phyloP scores from a whole-genome alignment of 805 yeast species.

The Schizosaccharomyces lindneri region DNA sequence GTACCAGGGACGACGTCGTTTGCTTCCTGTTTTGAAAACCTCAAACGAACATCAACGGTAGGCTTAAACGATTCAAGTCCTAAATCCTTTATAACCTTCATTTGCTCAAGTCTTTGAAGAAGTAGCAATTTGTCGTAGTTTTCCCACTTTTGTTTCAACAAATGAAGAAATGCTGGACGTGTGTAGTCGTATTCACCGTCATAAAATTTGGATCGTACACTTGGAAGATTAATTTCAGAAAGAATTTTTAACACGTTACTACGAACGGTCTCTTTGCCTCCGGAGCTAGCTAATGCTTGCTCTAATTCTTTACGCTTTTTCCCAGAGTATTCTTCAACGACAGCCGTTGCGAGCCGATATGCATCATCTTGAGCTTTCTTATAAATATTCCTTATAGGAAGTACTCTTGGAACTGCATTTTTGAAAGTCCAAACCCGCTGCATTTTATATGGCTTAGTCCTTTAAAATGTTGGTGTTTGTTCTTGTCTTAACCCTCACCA shows the following conservation, averaged over 20 bases:
- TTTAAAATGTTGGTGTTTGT: too few relatives aligned
- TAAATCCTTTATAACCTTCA: slow-evolving; percentile 78
- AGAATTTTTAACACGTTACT: neutral
- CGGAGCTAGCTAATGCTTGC: neutral
- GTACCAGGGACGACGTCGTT: slow-evolving; percentile 41
- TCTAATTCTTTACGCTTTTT: neutral
- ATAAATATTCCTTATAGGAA: neutral
- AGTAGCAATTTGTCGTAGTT: slow-evolving; percentile 41
- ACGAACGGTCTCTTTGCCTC: neutral
- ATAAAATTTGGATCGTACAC: slow-evolving; percentile 43
- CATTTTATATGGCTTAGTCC: neutral
- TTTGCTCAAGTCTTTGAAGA: slow-evolving; percentile 78
- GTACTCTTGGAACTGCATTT: neutral
- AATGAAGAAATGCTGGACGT: slow-evolving; percentile 57
- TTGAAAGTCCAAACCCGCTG: neutral
- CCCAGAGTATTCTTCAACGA: neutral
- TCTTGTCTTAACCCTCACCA: too few relatives aligned
- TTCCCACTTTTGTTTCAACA: slow-evolving; percentile 51
- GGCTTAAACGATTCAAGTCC: slow-evolving; percentile 62
- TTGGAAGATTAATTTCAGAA: slow-evolving; percentile 24
- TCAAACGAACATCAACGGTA: slow-evolving; percentile 42
- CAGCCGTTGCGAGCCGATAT: neutral
- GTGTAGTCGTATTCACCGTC: slow-evolving; percentile 33
- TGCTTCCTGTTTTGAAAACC: slow-evolving; percentile 19
- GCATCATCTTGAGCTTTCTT: neutral